Evolutionary conservation across 805 yeast genomes (phyloP).

Genomic region (Saccharomyces jurei): DNA sequence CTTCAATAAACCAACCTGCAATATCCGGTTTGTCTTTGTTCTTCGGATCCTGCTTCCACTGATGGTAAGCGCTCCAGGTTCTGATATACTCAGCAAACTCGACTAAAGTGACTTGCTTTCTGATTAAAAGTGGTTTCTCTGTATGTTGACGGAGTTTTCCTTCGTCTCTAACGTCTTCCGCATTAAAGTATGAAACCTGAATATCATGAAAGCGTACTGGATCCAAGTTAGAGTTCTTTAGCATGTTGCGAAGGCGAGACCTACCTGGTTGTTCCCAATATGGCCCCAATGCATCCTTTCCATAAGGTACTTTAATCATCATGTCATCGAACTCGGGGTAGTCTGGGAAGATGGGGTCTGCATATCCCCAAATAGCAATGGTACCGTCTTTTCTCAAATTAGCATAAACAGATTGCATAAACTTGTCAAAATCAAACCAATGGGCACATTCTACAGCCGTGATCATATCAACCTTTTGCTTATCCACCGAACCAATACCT

Average conservation of each 20-base stretch:
- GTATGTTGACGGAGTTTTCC: constrained; percentile 2
- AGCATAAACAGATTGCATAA: constrained; percentile 42
- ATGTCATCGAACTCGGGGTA: constrained; percentile 48
- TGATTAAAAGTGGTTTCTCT: constrained; percentile 27
- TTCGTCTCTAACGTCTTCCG: constrained; percentile 12
- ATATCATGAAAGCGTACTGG: constrained; percentile 35
- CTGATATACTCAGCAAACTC: constrained; percentile 45
- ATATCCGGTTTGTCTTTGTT: constrained; percentile 34
- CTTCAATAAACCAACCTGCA: constrained; percentile 42
- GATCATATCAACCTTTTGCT: constrained; percentile 46
- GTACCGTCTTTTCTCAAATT: constrained; percentile 57
- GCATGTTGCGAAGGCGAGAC: constrained; percentile 37
- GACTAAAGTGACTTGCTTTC: constrained; percentile 35
- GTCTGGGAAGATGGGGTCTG: constrained; percentile 54
- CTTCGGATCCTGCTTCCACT: constrained; percentile 35
- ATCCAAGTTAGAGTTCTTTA: constrained; percentile 18
- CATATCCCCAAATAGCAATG: constrained; percentile 71
- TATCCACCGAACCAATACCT: constrained; percentile 11
- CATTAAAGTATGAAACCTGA: constrained; percentile 23
- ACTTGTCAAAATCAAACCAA: constrained; percentile 59
- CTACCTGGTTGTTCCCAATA: constrained; percentile 89
- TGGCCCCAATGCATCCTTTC: constrained; percentile 46
- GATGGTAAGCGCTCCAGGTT: constrained; percentile 69
- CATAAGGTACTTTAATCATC: constrained; percentile 44
- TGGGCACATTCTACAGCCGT: constrained; percentile 84